Evolutionary conservation across 1,284 basidiomycete species (phyloP).

Genomic region (Sporisorium iseilematis-ciliati): DNA sequence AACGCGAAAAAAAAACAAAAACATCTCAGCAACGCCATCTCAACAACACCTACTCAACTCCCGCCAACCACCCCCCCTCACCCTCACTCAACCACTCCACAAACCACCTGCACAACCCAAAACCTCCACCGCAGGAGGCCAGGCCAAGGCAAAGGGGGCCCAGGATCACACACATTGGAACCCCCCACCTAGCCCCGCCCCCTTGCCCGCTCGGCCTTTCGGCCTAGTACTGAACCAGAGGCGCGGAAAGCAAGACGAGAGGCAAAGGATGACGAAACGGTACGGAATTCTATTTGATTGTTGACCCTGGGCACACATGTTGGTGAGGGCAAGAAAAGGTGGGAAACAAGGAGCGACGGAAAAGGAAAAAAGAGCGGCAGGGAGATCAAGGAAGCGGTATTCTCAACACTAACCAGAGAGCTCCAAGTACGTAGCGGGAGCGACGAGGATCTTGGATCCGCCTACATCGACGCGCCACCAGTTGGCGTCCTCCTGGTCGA

Average conservation of each 20-base stretch:
- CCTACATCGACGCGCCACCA: slow-evolving; percentile 67
- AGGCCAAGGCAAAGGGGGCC: slow-evolving; percentile 17
- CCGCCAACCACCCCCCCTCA: no score
- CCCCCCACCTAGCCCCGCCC: slow-evolving; percentile 26
- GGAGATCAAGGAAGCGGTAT: neutral
- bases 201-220: slow-evolving; percentile 39
- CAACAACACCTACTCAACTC: neutral
- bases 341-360: slow-evolving; percentile 46
- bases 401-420: slow-evolving; percentile 53
- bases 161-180: slow-evolving; percentile 42
- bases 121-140: neutral
- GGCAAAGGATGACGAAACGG: slow-evolving; percentile 22
- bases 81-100: neutral
- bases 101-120: slow-evolving; percentile 28
- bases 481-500: slow-evolving; percentile 65
- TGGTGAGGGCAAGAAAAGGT: slow-evolving; percentile 2
- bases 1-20: neutral
- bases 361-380: no score
- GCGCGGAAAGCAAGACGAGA: slow-evolving; percentile 34
- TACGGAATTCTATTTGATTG: slow-evolving; percentile 42
- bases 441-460: slow-evolving; percentile 60
- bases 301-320: slow-evolving; percentile 34
- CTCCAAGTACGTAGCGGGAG: slow-evolving; percentile 67
- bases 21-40: neutral
- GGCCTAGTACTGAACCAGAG: slow-evolving; percentile 30